Evolutionary conservation across 306 rosid species (phyloP), one percentile per base, ranked within the genome.

Genomic region (Cyclanthera cordifolia): DNA sequence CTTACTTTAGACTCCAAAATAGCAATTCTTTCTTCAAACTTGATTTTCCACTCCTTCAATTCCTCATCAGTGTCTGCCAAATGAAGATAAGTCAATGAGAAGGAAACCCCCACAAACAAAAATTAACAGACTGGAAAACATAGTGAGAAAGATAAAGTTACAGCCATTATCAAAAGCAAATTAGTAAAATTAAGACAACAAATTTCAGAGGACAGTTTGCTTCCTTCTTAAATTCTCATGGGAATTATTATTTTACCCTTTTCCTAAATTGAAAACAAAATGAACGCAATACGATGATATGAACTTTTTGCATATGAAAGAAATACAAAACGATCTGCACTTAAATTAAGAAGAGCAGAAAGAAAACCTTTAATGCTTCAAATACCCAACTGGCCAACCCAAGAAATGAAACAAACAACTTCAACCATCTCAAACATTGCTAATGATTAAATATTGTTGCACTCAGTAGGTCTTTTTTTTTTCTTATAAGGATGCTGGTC

Each of bases 11-110:
- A 27, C 52, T 77, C 73, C 61, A 88, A 78, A 72, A 72, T 76
- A 37, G 79, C 84, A 82, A 93, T 84, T 73, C 76, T 89, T 81
- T 87, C 88, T 49, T 83, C 96, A 82, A 93, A 89, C 82, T 78
- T 82, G 59, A 82, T 79, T 83, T 89, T 89, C 96, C 88, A 87
- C 80, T 89, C 96, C 75, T 76, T 83, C 84, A 93, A 74, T 70
- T 89, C 93, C 75, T 89, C 98, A 82, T 93, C 96, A 30, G 96
- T 75, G 79, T 89, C 96, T 93, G 71, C 65, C 73, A 41, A 64
- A 21, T 9, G 23, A 58, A 53, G 69, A 74, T 47, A 70, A 21
- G 53, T 21, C 50, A 73, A 53, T 53, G 70, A 12, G 53, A 48
- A 45, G 61, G 39, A 65, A 65, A 65, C 13, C 67, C n/a, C 60